A percentile compares a stretch with the other conserved stretches of the same genome.
Conservation (phyloP, 306 rosid genomes). For the Fragaria vesca region DNA sequence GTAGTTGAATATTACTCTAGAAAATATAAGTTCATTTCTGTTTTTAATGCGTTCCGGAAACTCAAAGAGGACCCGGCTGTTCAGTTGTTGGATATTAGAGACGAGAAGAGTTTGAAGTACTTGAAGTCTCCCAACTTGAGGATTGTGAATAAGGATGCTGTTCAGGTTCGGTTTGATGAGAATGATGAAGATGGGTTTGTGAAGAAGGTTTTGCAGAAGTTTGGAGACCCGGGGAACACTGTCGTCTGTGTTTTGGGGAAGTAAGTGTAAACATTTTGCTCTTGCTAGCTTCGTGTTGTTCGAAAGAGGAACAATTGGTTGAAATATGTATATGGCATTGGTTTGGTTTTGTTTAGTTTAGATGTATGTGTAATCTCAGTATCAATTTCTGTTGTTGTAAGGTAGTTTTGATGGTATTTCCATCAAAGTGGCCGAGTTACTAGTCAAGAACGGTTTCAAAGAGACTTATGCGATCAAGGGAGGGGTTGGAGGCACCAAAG, state of each 20-base stretch:
- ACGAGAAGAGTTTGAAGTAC: constrained; percentile 48
- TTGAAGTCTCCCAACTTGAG: constrained; percentile 73
- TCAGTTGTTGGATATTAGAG: constrained; percentile 81
- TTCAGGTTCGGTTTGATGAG: constrained; percentile 56
- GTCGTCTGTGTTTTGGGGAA: constrained; percentile 64
- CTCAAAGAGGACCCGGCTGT: constrained; percentile 59
- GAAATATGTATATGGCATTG: background rate
- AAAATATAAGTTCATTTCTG: constrained; percentile 65
- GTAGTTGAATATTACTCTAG: constrained; percentile 49
- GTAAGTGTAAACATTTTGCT: constrained; percentile 38
- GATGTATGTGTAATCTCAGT: constrained; percentile 24
- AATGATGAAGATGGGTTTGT: constrained; percentile 72
- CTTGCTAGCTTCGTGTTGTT: background rate
- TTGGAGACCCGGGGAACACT: constrained; percentile 55
- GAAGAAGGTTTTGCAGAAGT: constrained; percentile 51
- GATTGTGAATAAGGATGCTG: constrained; percentile 60
- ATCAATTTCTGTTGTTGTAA: constrained; percentile 57
- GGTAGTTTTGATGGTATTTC: constrained; percentile 96
- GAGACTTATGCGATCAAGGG: constrained; percentile 88
- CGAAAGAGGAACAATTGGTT: background rate
- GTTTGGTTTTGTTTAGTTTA: constrained; percentile 12
- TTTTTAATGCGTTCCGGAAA: constrained; percentile 73
- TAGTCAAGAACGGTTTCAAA: constrained; percentile 86
- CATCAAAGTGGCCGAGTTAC: constrained; percentile 78
- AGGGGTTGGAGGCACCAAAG: constrained; percentile 77